Evolutionary conservation across 2,329 filamentous ascomycete species (phyloP).

Genomic region (Polychaeton citri): DNA sequence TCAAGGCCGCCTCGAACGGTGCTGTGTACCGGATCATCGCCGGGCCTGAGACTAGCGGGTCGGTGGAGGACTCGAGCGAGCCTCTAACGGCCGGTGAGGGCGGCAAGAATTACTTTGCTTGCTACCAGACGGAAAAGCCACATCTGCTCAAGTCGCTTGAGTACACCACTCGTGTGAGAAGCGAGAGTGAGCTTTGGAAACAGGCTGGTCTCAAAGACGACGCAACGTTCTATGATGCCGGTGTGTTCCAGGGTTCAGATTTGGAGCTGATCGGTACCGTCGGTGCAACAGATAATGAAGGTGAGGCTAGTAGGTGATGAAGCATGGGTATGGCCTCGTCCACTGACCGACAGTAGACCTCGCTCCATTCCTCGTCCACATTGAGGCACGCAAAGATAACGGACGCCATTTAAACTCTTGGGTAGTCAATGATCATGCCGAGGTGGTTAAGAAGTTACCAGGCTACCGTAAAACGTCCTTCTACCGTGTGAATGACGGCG

Average conservation of each 20-base stretch:
- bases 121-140: neutral
- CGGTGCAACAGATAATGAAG: neutral
- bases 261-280: neutral
- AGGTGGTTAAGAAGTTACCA: neutral
- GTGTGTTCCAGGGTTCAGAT: neutral
- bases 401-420: neutral
- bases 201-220: neutral
- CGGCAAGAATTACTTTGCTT: neutral
- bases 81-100: neutral
- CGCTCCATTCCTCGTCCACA: neutral
- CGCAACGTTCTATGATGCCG: neutral
- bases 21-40: neutral
- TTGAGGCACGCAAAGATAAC: neutral
- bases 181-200: neutral
- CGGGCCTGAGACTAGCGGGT: neutral
- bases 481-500: neutral
- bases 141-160: neutral
- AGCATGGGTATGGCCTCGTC: too few relatives aligned
- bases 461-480: neutral
- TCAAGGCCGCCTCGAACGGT: conserved; percentile 1
- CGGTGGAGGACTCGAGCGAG: neutral
- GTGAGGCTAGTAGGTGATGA: too few relatives aligned
- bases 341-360: too few relatives aligned
- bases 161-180: neutral
- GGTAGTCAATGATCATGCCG: neutral